phyloP scores from a whole-genome alignment of 108 stramenopile genomes.

The Bacterosira constricta region DNA sequence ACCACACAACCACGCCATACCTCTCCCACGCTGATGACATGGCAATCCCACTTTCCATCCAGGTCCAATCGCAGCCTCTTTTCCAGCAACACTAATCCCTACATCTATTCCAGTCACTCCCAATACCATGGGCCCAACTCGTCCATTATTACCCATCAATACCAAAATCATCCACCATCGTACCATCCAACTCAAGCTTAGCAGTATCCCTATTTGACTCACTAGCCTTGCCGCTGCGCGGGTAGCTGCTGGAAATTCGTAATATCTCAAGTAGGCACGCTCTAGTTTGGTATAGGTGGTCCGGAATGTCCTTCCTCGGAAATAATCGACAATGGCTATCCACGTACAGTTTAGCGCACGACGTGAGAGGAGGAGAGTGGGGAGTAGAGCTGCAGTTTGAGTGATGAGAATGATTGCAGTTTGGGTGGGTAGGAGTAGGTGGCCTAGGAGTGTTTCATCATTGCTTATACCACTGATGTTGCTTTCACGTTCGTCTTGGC shows the following conservation, averaged over 20 bases:
- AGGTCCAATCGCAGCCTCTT: background rate
- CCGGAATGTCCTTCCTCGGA: conserved; percentile 62
- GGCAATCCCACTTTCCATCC: conserved; percentile 34
- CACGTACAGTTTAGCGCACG: conserved; percentile 39
- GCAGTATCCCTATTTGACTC: conserved; percentile 55
- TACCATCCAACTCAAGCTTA: conserved; percentile 32
- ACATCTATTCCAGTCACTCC: conserved; percentile 9
- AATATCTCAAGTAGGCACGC: conserved; percentile 50
- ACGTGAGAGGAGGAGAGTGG: conserved; percentile 39
- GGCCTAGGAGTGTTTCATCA: background rate
- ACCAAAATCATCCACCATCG: conserved; percentile 46
- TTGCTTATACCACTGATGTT: background rate
- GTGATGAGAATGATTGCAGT: background rate
- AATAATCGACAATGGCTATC: conserved; percentile 55
- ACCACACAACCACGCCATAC: conserved; percentile 60
- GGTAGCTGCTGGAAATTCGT: conserved; percentile 61
- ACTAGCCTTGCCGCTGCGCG: conserved; percentile 47
- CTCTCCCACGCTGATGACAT: conserved; percentile 24
- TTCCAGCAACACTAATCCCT: background rate
- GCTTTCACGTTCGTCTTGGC: background rate
- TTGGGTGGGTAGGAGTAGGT: conserved; percentile 6
- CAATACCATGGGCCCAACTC: conserved; percentile 2
- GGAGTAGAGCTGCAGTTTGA: conserved; percentile 31
- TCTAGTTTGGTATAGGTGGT: conserved; percentile 60
- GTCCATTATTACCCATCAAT: conserved; percentile 8